A percentile compares a stretch with the other conserved stretches of the same genome.
phyloP scores from a whole-genome alignment of 2,329 filamentous ascomycete species.

The Penicillium sp. region DNA sequence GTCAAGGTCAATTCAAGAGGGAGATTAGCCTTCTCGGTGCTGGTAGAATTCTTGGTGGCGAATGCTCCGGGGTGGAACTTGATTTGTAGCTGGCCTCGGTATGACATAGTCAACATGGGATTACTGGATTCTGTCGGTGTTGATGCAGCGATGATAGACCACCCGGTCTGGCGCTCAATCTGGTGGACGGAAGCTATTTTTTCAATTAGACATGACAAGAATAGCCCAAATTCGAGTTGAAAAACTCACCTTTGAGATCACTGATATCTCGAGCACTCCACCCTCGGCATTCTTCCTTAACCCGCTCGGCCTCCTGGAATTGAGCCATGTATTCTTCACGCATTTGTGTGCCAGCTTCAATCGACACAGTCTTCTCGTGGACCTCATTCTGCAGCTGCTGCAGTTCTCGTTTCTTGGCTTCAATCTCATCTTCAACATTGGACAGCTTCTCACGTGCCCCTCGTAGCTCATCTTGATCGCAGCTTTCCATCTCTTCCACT shows the following conservation, averaged over 20 bases:
- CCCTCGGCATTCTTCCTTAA: slow-evolving; percentile 84
- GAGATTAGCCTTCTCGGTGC: slow-evolving; percentile 23
- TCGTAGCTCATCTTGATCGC: slow-evolving; percentile 77
- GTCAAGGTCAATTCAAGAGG: slow-evolving; percentile 37
- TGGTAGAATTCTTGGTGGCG: slow-evolving; percentile 21
- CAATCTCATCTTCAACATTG: slow-evolving; percentile 66
- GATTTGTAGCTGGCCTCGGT: slow-evolving; percentile 43
- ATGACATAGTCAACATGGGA: slow-evolving; percentile 43
- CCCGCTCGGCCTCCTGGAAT: slow-evolving; percentile 77
- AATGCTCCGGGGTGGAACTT: slow-evolving; percentile 45
- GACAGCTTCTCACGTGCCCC: slow-evolving; percentile 69
- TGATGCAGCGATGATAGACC: slow-evolving; percentile 43
- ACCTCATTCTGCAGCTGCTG: slow-evolving; percentile 67
- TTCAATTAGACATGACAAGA: slow-evolving; percentile 2
- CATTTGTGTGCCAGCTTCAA: slow-evolving; percentile 63
- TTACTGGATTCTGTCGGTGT: slow-evolving; percentile 29
- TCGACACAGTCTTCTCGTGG: slow-evolving; percentile 64
- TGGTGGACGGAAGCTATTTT: slow-evolving; percentile 40
- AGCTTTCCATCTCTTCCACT: slow-evolving; percentile 62
- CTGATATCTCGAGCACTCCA: slow-evolving; percentile 84
- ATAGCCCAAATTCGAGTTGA: neutral
- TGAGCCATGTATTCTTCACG: slow-evolving; percentile 71
- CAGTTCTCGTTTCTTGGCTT: slow-evolving; percentile 67
- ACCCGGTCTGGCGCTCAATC: slow-evolving; percentile 46
- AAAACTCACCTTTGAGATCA: slow-evolving; percentile 68